These are phyloP conservation scores for Fagus crenata DNA, from an alignment of 306 rosid species.

Conservation along the genomic window DNA sequence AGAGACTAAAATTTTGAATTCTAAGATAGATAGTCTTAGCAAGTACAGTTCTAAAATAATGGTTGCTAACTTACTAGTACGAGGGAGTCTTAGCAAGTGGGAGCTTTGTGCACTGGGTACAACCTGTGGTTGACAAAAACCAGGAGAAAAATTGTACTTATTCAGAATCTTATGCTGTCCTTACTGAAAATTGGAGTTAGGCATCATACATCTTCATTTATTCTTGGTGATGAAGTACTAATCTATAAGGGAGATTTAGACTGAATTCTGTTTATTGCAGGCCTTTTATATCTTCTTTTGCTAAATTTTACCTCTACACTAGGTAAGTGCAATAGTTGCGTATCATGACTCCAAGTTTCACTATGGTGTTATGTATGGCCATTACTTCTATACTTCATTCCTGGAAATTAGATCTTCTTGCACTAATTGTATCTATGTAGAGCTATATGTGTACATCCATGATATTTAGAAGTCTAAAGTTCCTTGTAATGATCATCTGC, in stretches of 20 bases:
- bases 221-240: no score
- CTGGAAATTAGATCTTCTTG: neutral
- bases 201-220: neutral
- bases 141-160: neutral
- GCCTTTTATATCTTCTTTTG: no score
- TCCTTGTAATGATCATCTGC: neutral
- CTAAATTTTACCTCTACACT: neutral
- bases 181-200: neutral
- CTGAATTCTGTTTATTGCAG: no score
- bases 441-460: neutral
- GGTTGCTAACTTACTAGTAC: no score
- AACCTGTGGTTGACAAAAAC: neutral
- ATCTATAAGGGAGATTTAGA: no score
- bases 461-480: neutral
- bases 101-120: no score
- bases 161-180: neutral
- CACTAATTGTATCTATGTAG: neutral
- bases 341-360: neutral
- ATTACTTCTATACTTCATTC: neutral
- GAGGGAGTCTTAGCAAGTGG: no score
- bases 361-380: neutral
- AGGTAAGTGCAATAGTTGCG: conserved; percentile 1
- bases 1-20: neutral
- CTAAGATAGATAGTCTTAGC: no score
- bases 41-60: no score